Conservation (phyloP, 1,139 yeast genomes). For the Hemisphaericaspora xylofermentans region DNA sequence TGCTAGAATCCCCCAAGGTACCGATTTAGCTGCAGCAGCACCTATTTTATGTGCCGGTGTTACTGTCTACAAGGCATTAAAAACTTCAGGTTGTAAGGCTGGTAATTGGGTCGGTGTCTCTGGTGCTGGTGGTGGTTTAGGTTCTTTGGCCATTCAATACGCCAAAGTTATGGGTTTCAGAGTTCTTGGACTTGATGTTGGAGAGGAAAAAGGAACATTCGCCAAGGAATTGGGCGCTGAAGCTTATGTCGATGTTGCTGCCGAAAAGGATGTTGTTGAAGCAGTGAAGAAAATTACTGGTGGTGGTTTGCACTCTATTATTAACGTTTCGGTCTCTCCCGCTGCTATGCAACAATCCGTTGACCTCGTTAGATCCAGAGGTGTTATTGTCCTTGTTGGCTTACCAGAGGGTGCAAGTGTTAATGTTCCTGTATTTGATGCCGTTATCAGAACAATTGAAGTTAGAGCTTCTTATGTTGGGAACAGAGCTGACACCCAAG, state of each 20-base stretch:
- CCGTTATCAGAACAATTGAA: conserved; percentile 63
- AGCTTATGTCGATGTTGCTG: conserved; percentile 62
- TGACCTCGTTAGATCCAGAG: conserved; percentile 68
- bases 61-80: conserved; percentile 80
- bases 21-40: conserved; percentile 35
- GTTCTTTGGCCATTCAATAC: conserved; percentile 77
- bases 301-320: conserved; percentile 68
- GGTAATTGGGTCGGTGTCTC: conserved; percentile 82
- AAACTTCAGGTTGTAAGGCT: conserved; percentile 61
- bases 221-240: conserved; percentile 67
- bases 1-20: conserved; percentile 33
- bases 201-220: conserved; percentile 60
- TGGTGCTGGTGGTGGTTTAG: conserved; percentile 87
- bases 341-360: conserved; percentile 68
- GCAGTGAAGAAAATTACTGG: conserved; percentile 28
- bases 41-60: conserved; percentile 72
- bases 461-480: conserved; percentile 80
- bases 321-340: conserved; percentile 79
- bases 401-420: conserved; percentile 72
- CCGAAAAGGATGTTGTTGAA: conserved; percentile 31
- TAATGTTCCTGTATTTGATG: conserved; percentile 59
- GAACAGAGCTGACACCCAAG: conserved; percentile 75
- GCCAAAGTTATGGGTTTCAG: conserved; percentile 82
- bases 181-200: conserved; percentile 75
- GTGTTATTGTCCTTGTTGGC: conserved; percentile 80